Evolutionary conservation across 2,329 filamentous ascomycete species (phyloP).

Genomic region (Exutisphaerella laricina): DNA sequence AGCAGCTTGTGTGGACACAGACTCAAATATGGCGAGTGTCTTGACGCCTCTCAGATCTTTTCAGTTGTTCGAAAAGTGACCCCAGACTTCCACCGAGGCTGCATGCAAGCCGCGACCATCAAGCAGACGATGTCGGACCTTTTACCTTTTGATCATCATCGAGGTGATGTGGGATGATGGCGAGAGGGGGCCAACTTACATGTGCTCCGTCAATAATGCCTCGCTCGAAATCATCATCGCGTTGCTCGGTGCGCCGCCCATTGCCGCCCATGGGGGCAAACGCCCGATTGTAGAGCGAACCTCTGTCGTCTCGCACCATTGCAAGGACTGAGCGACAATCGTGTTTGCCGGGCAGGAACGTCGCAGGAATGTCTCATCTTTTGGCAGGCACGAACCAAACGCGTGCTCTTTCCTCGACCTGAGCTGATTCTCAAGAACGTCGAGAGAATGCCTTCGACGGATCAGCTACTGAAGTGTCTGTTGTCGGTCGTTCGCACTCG

Average conservation of each 20-base stretch:
- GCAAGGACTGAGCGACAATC: not conserved
- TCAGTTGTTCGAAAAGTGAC: constrained; percentile 52
- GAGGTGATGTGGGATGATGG: not conserved
- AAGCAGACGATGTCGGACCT: constrained; percentile 52
- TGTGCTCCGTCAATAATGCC: not conserved
- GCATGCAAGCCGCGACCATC: constrained; percentile 39
- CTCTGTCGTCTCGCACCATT: not conserved
- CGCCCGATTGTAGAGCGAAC: not conserved
- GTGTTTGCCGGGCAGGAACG: not conserved
- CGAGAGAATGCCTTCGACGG: no score
- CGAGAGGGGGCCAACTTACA: constrained; percentile 2
- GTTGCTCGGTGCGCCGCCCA: no score
- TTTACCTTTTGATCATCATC: constrained; percentile 59
- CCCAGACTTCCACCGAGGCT: constrained; percentile 25
- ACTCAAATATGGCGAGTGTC: not conserved
- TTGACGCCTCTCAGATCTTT: constrained; percentile 60
- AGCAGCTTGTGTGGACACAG: not conserved
- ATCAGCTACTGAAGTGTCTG: no score
- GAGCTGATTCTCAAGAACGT: not conserved
- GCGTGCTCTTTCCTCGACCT: not conserved
- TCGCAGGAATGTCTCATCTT: no score
- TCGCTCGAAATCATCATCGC: no score
- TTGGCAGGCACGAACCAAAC: not conserved
- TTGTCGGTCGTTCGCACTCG: no score
- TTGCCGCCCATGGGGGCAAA: not conserved